Evolutionary conservation across 208 protist genomes (phyloP), one percentile per base, ranked within the genome.

Genomic region (Trypanosoma platydactyli): DNA sequence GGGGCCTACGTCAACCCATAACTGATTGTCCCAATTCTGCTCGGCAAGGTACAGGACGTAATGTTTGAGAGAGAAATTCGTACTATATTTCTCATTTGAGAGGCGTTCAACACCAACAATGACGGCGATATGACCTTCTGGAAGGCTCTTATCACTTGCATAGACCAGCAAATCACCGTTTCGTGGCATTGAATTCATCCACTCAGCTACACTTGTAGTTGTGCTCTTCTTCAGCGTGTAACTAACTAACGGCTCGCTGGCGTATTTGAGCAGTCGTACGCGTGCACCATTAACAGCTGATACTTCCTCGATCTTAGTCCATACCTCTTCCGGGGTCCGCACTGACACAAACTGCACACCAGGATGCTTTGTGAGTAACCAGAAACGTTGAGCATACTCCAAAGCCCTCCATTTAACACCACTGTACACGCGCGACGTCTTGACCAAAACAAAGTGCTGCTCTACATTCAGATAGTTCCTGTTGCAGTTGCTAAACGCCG

Each of bases 401-500:
- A 90, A 53, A 18, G 76, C 70, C 29, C 71, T 59, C 87, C 87
- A 93, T 53, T 84, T 79, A n/a, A 73, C 30, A 27, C 87, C 87
- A 29, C 79, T 89, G 55, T 83, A 79, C 1, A 85, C 51, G 1
- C 73, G 71, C 54, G 77, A 71, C 33, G 85, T 61, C 15, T 79
- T 81, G 6, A 86, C 51, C n/a, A 71, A 69, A 5, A 91, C 68
- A 60, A 80, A 88, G 79, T 86, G 76, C 44, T 83, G 68, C 66
- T 85, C 72, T 27, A 68, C 51, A 58, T 79, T 73, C 11, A 59
- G 71, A 40, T 68, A 71, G 51, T 81, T 51, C 38, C 56, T 64
- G 58, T 84, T 78, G 62, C 87, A 93, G 71, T 93, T 93, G 76
- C 83, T 93, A 71, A 82, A 88, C 25, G 81, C 83, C 16, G 58